Percentiles rank a stretch among this genome's conserved stretches.
Conservation (phyloP, 345 rosid genomes). For the Gossypium stocksii region DNA sequence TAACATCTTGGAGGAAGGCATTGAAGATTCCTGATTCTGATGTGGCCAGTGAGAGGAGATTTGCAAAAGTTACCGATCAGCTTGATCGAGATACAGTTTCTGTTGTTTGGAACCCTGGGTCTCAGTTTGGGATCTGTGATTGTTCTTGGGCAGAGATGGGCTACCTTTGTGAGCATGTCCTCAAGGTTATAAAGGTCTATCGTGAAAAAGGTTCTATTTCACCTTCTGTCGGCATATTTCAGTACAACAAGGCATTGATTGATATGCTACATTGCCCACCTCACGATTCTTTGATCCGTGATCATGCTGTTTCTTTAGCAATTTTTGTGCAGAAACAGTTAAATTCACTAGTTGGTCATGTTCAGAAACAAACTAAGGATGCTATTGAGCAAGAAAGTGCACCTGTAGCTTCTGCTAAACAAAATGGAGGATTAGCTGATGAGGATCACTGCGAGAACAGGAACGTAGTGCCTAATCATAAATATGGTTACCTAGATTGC, state of each 20-base stretch:
- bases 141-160: conserved; percentile 85
- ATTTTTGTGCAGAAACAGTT: conserved; percentile 56
- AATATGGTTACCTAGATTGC: conserved; percentile 8
- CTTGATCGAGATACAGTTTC: conserved; percentile 45
- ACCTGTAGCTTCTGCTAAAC: conserved; percentile 13
- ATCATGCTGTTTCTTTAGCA: conserved; percentile 69
- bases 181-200: conserved; percentile 50
- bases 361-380: conserved; percentile 23
- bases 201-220: conserved; percentile 32
- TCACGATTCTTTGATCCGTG: conserved; percentile 69
- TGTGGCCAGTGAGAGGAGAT: conserved; percentile 48
- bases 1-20: conserved; percentile 80
- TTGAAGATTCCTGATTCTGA: conserved; percentile 63
- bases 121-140: conserved; percentile 69
- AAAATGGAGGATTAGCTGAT: conserved; percentile 17
- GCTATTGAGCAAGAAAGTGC: conserved; percentile 18
- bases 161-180: conserved; percentile 72
- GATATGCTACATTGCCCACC: conserved; percentile 58
- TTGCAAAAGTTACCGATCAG: conserved; percentile 57
- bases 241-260: conserved; percentile 58
- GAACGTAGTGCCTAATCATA: conserved; percentile 16
- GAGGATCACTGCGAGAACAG: not conserved
- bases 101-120: conserved; percentile 76
- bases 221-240: conserved; percentile 53
- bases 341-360: conserved; percentile 27